Evolutionary conservation across 2,329 filamentous ascomycete genomes (phyloP).

Genomic region (Paramyrothecium sp.): DNA sequence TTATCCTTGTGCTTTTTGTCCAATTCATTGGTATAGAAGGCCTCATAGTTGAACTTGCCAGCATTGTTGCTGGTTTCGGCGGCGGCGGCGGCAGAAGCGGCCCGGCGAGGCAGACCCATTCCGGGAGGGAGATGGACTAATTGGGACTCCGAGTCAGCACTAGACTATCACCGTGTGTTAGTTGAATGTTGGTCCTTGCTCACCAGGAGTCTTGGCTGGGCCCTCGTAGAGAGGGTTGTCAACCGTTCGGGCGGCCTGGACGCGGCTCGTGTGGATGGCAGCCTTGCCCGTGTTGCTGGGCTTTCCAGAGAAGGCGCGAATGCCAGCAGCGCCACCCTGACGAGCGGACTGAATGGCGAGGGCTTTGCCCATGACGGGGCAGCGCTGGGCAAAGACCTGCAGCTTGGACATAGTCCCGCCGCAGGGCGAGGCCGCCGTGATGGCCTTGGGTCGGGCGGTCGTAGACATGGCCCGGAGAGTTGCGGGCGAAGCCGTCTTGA

Average conservation of each 20-base stretch:
- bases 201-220: slow-evolving; percentile 37
- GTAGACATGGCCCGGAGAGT: slow-evolving; percentile 88
- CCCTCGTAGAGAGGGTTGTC: slow-evolving; percentile 53
- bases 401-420: slow-evolving; percentile 96
- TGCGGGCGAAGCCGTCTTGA: slow-evolving; percentile 90
- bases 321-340: slow-evolving; percentile 45
- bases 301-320: slow-evolving; percentile 51
- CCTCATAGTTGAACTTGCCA: slow-evolving; percentile 84
- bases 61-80: slow-evolving; percentile 23
- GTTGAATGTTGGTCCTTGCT: not conserved
- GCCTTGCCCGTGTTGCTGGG: slow-evolving; percentile 58
- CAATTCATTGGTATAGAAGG: slow-evolving; percentile 82
- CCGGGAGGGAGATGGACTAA: slow-evolving; percentile 19
- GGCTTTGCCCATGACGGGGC: slow-evolving; percentile 98
- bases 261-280: slow-evolving; percentile 76
- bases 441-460: slow-evolving; percentile 59
- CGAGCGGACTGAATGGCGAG: slow-evolving; percentile 78
- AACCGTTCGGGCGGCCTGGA: slow-evolving; percentile 75
- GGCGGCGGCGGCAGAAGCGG: slow-evolving; percentile 16
- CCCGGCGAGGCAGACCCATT: slow-evolving; percentile 14
- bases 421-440: slow-evolving; percentile 56
- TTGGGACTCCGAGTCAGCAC: not conserved
- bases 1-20: slow-evolving; percentile 99
- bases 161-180: too few relatives aligned
- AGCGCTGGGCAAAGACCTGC: slow-evolving; percentile 89